Percentiles rank a stretch among this genome's conserved stretches.
Evolutionary conservation across 2,329 filamentous ascomycete species (phyloP).

Genomic region (Diplodia sapinea): DNA sequence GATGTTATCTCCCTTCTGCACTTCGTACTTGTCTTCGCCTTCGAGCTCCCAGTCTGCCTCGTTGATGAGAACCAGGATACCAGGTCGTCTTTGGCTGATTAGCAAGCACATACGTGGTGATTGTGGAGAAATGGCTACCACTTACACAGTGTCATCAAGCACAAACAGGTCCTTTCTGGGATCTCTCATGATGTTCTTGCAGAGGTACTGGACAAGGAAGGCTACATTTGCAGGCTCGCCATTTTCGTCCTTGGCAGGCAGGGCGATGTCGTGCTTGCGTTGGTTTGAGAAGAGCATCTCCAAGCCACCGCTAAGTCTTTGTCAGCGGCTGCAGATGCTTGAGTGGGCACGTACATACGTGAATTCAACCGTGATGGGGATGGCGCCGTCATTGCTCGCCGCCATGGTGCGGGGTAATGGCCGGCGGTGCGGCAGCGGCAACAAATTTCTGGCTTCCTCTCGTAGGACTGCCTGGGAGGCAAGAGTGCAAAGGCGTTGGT

Average conservation of each 20-base stretch:
- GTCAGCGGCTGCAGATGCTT: conserved; percentile 20
- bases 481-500: neutral
- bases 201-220: conserved; percentile 79
- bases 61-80: conserved; percentile 95
- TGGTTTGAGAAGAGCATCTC: conserved; percentile 92
- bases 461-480: neutral
- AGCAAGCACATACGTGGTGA: conserved; percentile 29
- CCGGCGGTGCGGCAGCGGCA: neutral
- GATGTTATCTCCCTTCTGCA: conserved; percentile 83
- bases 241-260: conserved; percentile 68
- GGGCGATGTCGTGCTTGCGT: conserved; percentile 70
- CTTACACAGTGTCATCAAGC: conserved; percentile 85
- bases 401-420: conserved; percentile 32
- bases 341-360: conserved; percentile 54
- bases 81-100: conserved; percentile 73
- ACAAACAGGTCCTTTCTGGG: conserved; percentile 86
- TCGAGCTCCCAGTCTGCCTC: conserved; percentile 98
- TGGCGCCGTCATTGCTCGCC: conserved; percentile 41
- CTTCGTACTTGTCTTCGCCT: conserved; percentile 86
- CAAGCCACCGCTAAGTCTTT: conserved; percentile 75
- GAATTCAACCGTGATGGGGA: conserved; percentile 76
- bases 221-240: conserved; percentile 71
- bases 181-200: conserved; percentile 83
- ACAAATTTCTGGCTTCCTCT: neutral
- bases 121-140: conserved; percentile 37